Evolutionary conservation across 1,139 yeast species (phyloP), one percentile per base, ranked within the genome.

Genomic region (Candida gigantensis): DNA sequence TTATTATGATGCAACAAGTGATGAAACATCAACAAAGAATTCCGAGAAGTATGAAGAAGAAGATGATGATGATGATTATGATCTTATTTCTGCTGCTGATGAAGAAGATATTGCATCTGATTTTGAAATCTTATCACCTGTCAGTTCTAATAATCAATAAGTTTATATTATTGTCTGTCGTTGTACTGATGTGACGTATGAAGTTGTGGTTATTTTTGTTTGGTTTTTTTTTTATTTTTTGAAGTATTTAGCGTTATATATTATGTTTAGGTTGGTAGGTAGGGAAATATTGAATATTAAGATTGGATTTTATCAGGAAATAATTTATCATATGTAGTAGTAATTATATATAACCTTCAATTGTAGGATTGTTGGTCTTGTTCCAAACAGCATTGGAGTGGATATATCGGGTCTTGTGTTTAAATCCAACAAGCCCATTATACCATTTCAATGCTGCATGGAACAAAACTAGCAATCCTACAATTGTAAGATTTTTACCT

Each of bases 61-160:
- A 8, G 36, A 31, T 13, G 32, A 40, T 13, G 38, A 31, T 10
- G 41, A 35, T 14, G 72, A 62, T 31, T 65, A 58, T 32, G 73
- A 65, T 41, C 47, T 67, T 36, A 53, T 67, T 26, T 65, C 71
- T 41, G 52, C 50, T 25, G 50, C 47, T 23, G 60, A 53, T 32
- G 67, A 49, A 9, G 57, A 52, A 13, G 65, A 58, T 16, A 39
- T 47, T 27, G 61, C 50, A 9, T 67, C 73, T 3, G 76, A 70
- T 44, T 70, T 49, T 45, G 75, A 69, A 43, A 51, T 69, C 14
- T 60, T 69, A 40, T 64, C 73, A 1, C 57, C 68, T 13, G 52
- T 50, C 13, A 48, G 40, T n/a, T 48, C 55, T 23, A 41, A 46
- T 18, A 25, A 24, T 20, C 36, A 41, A 24, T 37, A 32, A 34